phyloP scores from a whole-genome alignment of 1,284 basidiomycete genomes.

The Meira miltonrushii region DNA sequence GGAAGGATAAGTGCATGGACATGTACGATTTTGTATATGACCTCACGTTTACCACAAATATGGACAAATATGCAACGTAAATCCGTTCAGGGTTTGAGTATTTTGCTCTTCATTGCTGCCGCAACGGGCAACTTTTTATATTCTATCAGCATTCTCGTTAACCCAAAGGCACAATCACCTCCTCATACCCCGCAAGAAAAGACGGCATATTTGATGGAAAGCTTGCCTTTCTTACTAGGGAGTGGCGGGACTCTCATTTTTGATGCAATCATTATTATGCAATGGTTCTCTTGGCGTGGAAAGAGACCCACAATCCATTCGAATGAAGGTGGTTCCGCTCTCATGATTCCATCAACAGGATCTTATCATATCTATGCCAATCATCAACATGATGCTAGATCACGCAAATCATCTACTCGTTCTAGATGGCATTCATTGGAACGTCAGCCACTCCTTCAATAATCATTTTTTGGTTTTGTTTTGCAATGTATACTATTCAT shows the following conservation, averaged over 20 bases:
- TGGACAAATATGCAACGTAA: conserved; percentile 45
- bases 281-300: conserved; percentile 39
- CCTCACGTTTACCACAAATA: conserved; percentile 51
- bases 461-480: too few relatives aligned
- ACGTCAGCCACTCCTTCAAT: too few relatives aligned
- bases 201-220: conserved; percentile 33
- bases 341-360: too few relatives aligned
- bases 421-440: too few relatives aligned
- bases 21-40: conserved; percentile 50
- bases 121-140: conserved; percentile 47
- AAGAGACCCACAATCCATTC: not conserved
- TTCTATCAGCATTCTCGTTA: conserved; percentile 36
- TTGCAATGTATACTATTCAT: too few relatives aligned
- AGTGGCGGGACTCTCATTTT: conserved; percentile 47
- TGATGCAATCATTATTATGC: conserved; percentile 43
- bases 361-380: too few relatives aligned
- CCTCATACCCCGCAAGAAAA: conserved; percentile 2
- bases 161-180: conserved; percentile 26
- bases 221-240: conserved; percentile 47
- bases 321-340: too few relatives aligned
- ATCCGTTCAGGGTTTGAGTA: conserved; percentile 43
- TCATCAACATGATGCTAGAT: too few relatives aligned
- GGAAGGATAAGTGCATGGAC: conserved; percentile 47
- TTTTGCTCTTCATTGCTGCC: conserved; percentile 47
- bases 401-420: too few relatives aligned